These are phyloP conservation scores for Boletus reticuloceps DNA, from an alignment of 768 basidiomycete genomes.

Conservation along the genomic window DNA sequence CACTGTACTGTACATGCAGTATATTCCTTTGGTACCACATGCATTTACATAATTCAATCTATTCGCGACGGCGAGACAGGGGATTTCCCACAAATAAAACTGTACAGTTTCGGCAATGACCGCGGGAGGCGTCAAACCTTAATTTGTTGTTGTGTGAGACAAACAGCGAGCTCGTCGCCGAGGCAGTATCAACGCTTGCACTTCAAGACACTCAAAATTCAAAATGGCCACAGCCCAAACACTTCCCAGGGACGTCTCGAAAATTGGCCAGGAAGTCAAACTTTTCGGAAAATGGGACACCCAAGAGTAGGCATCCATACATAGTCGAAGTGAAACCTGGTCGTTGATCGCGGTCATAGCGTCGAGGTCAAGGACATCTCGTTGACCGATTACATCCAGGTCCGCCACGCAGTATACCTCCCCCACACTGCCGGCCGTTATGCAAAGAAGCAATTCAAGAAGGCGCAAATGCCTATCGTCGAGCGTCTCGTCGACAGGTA, in stretches of 20 bases:
- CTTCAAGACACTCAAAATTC: slow-evolving; percentile 33
- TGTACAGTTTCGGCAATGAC: slow-evolving; percentile 29
- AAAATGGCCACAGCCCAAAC: slow-evolving; percentile 68
- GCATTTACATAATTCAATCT: slow-evolving; percentile 4
- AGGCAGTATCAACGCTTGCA: slow-evolving; percentile 13
- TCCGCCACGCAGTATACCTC: slow-evolving; percentile 94
- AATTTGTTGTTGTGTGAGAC: slow-evolving; percentile 10
- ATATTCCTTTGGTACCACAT: not conserved
- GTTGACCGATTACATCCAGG: slow-evolving; percentile 98
- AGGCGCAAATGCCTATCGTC: slow-evolving; percentile 99
- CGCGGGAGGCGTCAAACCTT: slow-evolving; percentile 26
- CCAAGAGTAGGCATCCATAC: slow-evolving; percentile 69
- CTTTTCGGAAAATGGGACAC: slow-evolving; percentile 99
- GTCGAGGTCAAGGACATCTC: slow-evolving; percentile 99
- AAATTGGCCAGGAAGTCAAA: slow-evolving; percentile 83
- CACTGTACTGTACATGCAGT: slow-evolving; percentile 14
- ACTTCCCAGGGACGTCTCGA: slow-evolving; percentile 81
- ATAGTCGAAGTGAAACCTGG: not conserved
- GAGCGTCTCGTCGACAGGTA: slow-evolving; percentile 98
- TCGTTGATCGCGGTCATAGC: slow-evolving; percentile 41
- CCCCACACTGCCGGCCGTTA: slow-evolving; percentile 99
- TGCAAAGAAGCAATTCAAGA: slow-evolving; percentile 99
- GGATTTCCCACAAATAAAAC: slow-evolving; percentile 12
- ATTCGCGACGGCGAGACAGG: not conserved
- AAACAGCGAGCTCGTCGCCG: slow-evolving; percentile 26